Percentiles rank a stretch among this genome's conserved stretches.
These are phyloP conservation scores for Rhodocollybia butyracea DNA, from an alignment of 768 basidiomycete genomes.

Conservation along the genomic window DNA sequence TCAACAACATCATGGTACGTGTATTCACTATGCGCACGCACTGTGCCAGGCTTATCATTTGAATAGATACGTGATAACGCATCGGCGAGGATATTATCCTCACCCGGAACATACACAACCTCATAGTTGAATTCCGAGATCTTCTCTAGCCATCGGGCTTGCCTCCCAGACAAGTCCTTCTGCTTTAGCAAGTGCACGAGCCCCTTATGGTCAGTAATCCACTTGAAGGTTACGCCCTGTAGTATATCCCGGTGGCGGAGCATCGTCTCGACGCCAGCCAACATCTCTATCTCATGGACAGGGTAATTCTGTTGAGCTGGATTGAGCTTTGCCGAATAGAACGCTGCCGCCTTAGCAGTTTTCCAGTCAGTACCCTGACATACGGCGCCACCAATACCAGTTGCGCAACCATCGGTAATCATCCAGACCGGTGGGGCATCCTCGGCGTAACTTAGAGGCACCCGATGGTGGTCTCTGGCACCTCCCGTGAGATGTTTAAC, in stretches of 20 bases:
- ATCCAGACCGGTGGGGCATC: slow-evolving; percentile 21
- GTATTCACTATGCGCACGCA: too few species aligned
- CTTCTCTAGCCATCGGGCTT: slow-evolving; percentile 1
- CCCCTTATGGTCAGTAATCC: slow-evolving; percentile 7
- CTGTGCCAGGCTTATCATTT: too few species aligned
- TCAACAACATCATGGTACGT: too few species aligned
- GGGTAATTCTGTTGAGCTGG: slow-evolving; percentile 36
- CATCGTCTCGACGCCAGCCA: slow-evolving; percentile 33
- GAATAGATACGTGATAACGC: slow-evolving; percentile 3
- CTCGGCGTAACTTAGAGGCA: slow-evolving; percentile 16
- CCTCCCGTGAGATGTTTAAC: not conserved
- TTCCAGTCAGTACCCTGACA: slow-evolving; percentile 22
- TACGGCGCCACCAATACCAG: slow-evolving; percentile 26
- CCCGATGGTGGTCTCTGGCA: slow-evolving; percentile 13
- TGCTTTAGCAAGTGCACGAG: not conserved
- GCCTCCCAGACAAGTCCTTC: not conserved
- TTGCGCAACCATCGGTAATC: slow-evolving; percentile 27
- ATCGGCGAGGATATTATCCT: not conserved
- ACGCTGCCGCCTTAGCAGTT: slow-evolving; percentile 23
- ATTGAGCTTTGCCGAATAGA: slow-evolving; percentile 34
- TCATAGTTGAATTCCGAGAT: slow-evolving; percentile 3
- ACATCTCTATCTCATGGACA: slow-evolving; percentile 35
- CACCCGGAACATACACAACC: not conserved
- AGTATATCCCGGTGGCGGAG: slow-evolving; percentile 24
- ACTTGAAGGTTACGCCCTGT: slow-evolving; percentile 23